Evolutionary conservation across 768 basidiomycete genomes (phyloP).

Genomic region (Xanthoconium stramineum): DNA sequence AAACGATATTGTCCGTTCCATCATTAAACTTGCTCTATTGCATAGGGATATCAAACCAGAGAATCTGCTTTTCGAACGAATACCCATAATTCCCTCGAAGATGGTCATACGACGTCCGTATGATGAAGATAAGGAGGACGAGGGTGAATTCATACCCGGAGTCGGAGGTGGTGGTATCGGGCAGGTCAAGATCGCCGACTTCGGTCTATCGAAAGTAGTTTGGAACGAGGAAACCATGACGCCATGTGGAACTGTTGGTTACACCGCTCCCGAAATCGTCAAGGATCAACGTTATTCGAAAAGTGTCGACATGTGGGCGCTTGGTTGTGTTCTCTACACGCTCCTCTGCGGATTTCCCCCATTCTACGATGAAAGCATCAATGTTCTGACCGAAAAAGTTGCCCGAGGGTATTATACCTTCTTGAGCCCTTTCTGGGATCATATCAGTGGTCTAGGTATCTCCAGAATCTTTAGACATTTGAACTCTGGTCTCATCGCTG

Average conservation of each 20-base stretch:
- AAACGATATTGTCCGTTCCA: neutral
- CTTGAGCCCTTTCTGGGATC: conserved; percentile 99
- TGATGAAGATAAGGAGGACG: conserved; percentile 98
- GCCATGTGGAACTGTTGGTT: conserved; percentile 99
- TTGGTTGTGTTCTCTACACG: conserved; percentile 99
- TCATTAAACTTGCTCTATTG: neutral
- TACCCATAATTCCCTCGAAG: conserved; percentile 87
- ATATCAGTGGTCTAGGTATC: conserved; percentile 78
- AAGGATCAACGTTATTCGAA: conserved; percentile 97
- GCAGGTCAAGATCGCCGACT: conserved; percentile 97
- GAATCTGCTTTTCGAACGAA: conserved; percentile 90
- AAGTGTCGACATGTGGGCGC: conserved; percentile 99
- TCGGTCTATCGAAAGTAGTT: conserved; percentile 94
- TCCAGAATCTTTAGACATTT: neutral
- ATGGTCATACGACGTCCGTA: conserved; percentile 75
- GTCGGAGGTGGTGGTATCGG: conserved; percentile 97
- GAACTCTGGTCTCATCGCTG: conserved; percentile 10
- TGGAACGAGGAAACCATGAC: conserved; percentile 99
- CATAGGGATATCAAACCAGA: conserved; percentile 94
- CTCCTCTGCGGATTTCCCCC: conserved; percentile 96
- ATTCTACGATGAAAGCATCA: conserved; percentile 99
- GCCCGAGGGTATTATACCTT: conserved; percentile 97
- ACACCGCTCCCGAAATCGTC: conserved; percentile 99
- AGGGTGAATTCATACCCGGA: conserved; percentile 91
- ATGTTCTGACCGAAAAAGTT: conserved; percentile 96